Base-by-base conservation (phyloP, 768 basidiomycete genomes). In the Psilocybe cyanescens region DNA sequence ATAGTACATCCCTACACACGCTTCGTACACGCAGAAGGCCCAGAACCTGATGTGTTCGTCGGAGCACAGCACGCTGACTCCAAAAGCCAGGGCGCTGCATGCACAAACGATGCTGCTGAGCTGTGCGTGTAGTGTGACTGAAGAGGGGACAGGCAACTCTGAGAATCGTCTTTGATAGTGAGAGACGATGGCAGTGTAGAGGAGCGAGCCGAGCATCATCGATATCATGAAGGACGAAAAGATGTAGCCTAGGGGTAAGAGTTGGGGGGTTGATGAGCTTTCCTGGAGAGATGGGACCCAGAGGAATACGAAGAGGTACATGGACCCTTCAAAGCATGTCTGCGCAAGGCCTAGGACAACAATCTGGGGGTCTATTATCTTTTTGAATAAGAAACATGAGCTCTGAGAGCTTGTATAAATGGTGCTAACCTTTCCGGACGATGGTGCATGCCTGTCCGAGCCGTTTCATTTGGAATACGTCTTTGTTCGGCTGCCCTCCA, bases 251-350 rank as follows among this genome's bases (percentile, higher is more conserved):
- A 92, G 79, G 0, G 91, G 91, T 29, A 91, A 84, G 16, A 75
- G 60, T 5, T 68, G 65, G 9, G 73, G 62, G 8, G 77, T 69
- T 11, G 64, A 47, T n/a, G 86, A 80, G 19, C 76, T 76, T 69
- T 91, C 87, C 73, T 92, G 89, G 14, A 92, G 76, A 1, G 86
- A 81, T 1, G 91, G 90, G 0, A 92, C 91, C 91, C 91, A 92
- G 63, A 89, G 78, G 76, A 91, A 92, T 64, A 92, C 91, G 73
- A 92, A 92, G 62, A 92, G 82, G 73, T 92, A 92, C 90, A 92
- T 91, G 4, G 88, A 90, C 2, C 91, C 91, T 70, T 92, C 90
- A 69, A 92, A 92, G 73, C 88, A 90, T 1, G 91, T 92, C 73
- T 92, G 90, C 0, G 86, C 86, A 56, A 92, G 74, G 33, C 90